Evolutionary conservation across 345 rosid species (phyloP).

Genomic region (Lepidium aucheri): DNA sequence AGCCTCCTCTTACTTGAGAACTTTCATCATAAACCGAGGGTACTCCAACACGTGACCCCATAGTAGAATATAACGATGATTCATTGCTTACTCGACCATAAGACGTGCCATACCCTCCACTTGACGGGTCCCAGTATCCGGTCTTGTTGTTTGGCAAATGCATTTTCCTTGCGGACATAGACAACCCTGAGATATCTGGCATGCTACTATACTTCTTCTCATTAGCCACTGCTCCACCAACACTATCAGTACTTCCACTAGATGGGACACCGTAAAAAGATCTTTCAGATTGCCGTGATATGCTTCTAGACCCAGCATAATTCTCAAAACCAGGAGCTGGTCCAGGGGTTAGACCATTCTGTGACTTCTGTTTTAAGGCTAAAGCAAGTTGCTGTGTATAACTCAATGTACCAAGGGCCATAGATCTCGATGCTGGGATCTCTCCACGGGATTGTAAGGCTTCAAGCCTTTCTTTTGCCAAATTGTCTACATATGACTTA

Average conservation of each 20-base stretch:
- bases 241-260: slow-evolving; percentile 36
- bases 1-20: slow-evolving; percentile 41
- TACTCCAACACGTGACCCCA: slow-evolving; percentile 43
- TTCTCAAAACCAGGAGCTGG: slow-evolving; percentile 61
- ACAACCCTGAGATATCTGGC: slow-evolving; percentile 78
- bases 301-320: slow-evolving; percentile 44
- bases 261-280: slow-evolving; percentile 40
- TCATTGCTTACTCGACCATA: slow-evolving; percentile 43
- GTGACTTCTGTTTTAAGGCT: slow-evolving; percentile 55
- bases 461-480: slow-evolving; percentile 48
- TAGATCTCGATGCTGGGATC: slow-evolving; percentile 42
- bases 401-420: slow-evolving; percentile 41
- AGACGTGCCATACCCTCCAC: slow-evolving; percentile 44
- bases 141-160: slow-evolving; percentile 39
- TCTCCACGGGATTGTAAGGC: slow-evolving; percentile 44
- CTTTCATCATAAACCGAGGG: slow-evolving; percentile 40
- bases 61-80: slow-evolving; percentile 39
- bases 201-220: slow-evolving; percentile 81
- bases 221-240: slow-evolving; percentile 31
- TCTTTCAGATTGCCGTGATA: slow-evolving; percentile 43
- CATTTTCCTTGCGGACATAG: slow-evolving; percentile 47
- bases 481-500: slow-evolving; percentile 42
- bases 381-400: slow-evolving; percentile 46
- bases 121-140: slow-evolving; percentile 46
- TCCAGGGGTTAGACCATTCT: slow-evolving; percentile 47